These are phyloP conservation scores for Delonix regia DNA, from an alignment of 306 rosid species.

Conservation along the genomic window DNA sequence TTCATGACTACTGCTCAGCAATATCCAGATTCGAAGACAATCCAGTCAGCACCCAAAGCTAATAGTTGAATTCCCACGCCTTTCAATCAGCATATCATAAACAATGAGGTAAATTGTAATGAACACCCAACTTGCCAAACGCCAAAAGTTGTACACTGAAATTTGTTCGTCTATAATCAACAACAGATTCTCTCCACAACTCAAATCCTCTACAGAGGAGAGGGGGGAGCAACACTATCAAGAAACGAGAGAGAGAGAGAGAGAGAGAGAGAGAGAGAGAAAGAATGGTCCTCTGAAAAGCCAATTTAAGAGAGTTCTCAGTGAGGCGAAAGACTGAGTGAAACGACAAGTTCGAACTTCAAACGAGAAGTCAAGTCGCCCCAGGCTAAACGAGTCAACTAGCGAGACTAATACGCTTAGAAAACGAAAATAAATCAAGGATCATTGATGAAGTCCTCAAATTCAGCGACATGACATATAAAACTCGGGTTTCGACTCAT, in stretches of 20 bases:
- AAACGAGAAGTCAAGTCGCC: conserved; percentile 27
- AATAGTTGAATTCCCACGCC: conserved; percentile 27
- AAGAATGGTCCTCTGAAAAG: neutral
- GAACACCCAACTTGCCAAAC: neutral
- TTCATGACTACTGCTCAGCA: conserved; percentile 55
- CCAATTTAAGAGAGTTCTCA: conserved; percentile 22
- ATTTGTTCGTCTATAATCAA: neutral
- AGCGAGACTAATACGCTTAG: conserved; percentile 22
- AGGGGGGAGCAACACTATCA: neutral
- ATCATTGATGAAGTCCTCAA: neutral
- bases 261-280: neutral
- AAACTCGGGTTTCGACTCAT: conserved; percentile 14
- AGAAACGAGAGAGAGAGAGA: neutral
- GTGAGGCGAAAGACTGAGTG: conserved; percentile 7
- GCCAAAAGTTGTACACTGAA: neutral
- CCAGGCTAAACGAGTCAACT: conserved; percentile 41
- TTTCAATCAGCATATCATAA: conserved; percentile 21
- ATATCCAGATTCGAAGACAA: conserved; percentile 33
- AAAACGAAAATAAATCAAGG: neutral
- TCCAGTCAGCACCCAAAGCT: conserved; percentile 28
- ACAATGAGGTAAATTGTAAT: neutral
- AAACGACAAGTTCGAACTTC: conserved; percentile 11
- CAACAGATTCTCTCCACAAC: neutral
- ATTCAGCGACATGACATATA: conserved; percentile 14
- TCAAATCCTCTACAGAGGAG: neutral